phyloP scores from a whole-genome alignment of 2,329 filamentous ascomycete species.

The Dothidotthia symphoricarpi region DNA sequence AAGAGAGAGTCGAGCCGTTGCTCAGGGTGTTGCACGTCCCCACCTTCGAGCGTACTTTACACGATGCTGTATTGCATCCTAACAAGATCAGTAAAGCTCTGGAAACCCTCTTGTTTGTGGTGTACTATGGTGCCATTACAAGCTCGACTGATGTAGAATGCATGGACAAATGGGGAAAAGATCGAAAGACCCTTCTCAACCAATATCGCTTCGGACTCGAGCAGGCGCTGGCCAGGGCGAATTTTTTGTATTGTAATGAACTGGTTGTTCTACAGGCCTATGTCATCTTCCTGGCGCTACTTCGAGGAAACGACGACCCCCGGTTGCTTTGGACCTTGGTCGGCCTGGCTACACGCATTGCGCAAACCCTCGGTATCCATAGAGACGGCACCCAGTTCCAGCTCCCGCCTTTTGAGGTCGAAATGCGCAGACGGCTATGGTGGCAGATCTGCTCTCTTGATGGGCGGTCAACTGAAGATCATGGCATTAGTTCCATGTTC shows the following conservation, averaged over 20 bases:
- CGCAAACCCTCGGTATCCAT: slow-evolving; percentile 60
- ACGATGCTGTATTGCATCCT: slow-evolving; percentile 60
- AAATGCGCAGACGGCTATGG: slow-evolving; percentile 61
- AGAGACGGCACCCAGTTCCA: slow-evolving; percentile 57
- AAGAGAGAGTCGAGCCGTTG: slow-evolving; percentile 71
- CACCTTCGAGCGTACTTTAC: slow-evolving; percentile 61
- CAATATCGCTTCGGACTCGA: slow-evolving; percentile 63
- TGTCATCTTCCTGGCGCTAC: slow-evolving; percentile 59
- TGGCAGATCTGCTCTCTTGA: slow-evolving; percentile 62
- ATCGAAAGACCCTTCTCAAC: slow-evolving; percentile 50
- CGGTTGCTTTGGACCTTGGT: slow-evolving; percentile 59
- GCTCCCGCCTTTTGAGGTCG: slow-evolving; percentile 59
- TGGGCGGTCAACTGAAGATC: slow-evolving; percentile 60
- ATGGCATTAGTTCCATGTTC: slow-evolving; percentile 62
- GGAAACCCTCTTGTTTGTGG: slow-evolving; percentile 60
- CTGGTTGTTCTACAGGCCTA: slow-evolving; percentile 62
- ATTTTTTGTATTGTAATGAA: slow-evolving; percentile 62
- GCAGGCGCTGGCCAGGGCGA: slow-evolving; percentile 62
- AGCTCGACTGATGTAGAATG: slow-evolving; percentile 53
- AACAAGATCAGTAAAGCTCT: slow-evolving; percentile 58
- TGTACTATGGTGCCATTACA: slow-evolving; percentile 60
- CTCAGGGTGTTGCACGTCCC: slow-evolving; percentile 71
- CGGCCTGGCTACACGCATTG: slow-evolving; percentile 58
- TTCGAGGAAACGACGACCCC: slow-evolving; percentile 52
- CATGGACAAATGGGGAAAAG: slow-evolving; percentile 50